These are phyloP conservation scores for Aspergillus panamensis DNA, from an alignment of 495 filamentous ascomycete species.

Conservation along the genomic window DNA sequence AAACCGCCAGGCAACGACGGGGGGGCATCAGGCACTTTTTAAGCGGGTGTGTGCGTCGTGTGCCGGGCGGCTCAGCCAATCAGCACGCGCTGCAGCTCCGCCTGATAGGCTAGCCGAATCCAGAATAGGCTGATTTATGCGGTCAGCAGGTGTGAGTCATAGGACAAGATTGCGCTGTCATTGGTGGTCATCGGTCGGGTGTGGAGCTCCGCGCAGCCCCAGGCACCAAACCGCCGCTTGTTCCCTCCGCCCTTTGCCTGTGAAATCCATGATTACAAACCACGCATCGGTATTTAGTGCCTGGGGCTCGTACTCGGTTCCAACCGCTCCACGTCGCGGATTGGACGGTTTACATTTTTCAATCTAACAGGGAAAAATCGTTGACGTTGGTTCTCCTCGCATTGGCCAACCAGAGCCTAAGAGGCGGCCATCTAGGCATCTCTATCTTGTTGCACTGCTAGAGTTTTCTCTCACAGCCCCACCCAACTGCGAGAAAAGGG, in stretches of 20 bases:
- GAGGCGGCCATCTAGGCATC: not conserved
- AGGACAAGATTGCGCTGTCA: slow-evolving; percentile 10
- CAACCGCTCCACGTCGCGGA: not conserved
- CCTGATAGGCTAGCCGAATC: slow-evolving; percentile 18
- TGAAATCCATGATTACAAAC: slow-evolving; percentile 3
- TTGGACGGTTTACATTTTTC: not conserved
- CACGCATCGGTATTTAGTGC: not conserved
- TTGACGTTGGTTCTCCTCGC: not conserved
- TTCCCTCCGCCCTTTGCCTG: not conserved
- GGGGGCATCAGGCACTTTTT: slow-evolving; percentile 43
- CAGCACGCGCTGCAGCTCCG: slow-evolving; percentile 7
- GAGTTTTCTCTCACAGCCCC: slow-evolving; percentile 9
- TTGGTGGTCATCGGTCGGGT: slow-evolving; percentile 22
- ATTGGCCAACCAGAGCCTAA: slow-evolving; percentile 14
- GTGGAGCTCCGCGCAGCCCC: slow-evolving; percentile 16
- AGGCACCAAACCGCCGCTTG: slow-evolving; percentile 13
- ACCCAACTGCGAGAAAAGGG: not conserved
- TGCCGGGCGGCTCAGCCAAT: slow-evolving; percentile 22
- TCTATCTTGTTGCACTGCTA: not conserved
- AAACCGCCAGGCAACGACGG: slow-evolving; percentile 36
- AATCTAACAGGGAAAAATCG: not conserved
- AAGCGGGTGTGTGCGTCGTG: slow-evolving; percentile 32
- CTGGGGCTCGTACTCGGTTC: slow-evolving; percentile 13
- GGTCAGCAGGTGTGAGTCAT: slow-evolving; percentile 47
- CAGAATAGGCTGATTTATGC: slow-evolving; percentile 19